Base-by-base conservation (phyloP, 2,329 filamentous ascomycete species). In the Diaporthe humulicola region DNA sequence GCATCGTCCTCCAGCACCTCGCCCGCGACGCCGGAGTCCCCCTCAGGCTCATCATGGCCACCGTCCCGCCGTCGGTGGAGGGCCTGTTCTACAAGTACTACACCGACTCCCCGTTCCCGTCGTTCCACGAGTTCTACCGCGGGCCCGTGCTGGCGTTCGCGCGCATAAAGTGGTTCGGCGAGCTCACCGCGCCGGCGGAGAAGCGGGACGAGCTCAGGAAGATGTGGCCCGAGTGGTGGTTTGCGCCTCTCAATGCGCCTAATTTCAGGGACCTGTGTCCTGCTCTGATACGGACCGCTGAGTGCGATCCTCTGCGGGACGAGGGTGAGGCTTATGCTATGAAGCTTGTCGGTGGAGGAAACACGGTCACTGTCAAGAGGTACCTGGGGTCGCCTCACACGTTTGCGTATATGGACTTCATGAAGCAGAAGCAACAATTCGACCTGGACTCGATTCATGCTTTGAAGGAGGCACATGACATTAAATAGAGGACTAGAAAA, bases 321-420 rank as follows among this genome's bases (percentile, higher is more conserved):
- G 85, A 86, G 74, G 84, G 84, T 0, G 84, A 85, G 77, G 83
- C 83, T 0, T 86, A 86, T 76, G 84, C 80, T 1, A 79, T 78
- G 75, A 84, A 81, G 73, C 73, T 86, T 57, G 78, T 83, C 1
- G 81, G 82, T 45, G 80, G 78, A 3, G 84, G 84, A 3, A 82
- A 81, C 52, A 81, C 81, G 77, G 83, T 84, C 9, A 81, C 79
- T 6, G 67, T 84, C 25, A 85, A 84, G 77, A 77, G 84, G 38
- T 85, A 85, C 60, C 38, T 78, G 10, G 84, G 84, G 0, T 79
- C 83, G 30, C 83, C 83, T 4, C 84, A 86, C 74, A 84, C 82
- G 0, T 85, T 86, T 74, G 84, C 85, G 83, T 78, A 77, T 40
- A 64, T 79, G 15, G 25, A 64, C 9, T 50, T 42, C 22, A 67